Percentiles rank a stretch among this genome's conserved stretches.
These are phyloP conservation scores for Solanum arcanum DNA, from an alignment of 257 asterid species.

Conservation along the genomic window DNA sequence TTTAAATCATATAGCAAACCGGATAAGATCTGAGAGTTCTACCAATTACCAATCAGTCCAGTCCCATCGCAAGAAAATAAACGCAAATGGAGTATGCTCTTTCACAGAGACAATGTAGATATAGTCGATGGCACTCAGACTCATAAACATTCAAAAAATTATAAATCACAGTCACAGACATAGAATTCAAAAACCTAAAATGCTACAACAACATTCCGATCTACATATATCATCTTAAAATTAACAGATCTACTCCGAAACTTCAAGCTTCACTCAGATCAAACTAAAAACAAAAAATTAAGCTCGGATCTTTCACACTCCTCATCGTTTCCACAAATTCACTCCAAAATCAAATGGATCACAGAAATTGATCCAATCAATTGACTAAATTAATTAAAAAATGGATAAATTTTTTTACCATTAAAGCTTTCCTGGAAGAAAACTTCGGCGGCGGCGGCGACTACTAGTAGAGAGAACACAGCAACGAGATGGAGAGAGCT, in stretches of 20 bases:
- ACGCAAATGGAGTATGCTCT: not conserved
- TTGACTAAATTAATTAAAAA: not conserved
- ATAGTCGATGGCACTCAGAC: not conserved
- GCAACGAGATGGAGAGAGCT: constrained; percentile 28
- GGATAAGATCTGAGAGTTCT: not conserved
- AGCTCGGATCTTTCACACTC: not conserved
- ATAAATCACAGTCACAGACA: not conserved
- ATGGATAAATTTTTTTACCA: constrained; percentile 24
- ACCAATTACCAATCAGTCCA: not conserved
- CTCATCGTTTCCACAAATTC: not conserved
- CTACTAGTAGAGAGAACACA: constrained; percentile 40
- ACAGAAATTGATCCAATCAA: not conserved
- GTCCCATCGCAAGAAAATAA: not conserved
- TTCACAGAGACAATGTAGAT: not conserved
- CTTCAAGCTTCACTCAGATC: not conserved
- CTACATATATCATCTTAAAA: not conserved
- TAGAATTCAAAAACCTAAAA: not conserved
- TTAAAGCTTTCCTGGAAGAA: constrained; percentile 86
- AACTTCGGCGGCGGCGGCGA: constrained; percentile 49
- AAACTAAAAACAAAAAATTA: not conserved
- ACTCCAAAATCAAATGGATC: not conserved
- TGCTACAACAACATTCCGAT: not conserved
- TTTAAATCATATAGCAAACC: not conserved
- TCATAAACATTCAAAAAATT: not conserved
- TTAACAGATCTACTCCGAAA: not conserved